phyloP scores from a whole-genome alignment of 2,329 filamentous ascomycete genomes.

The Colletotrichum sp. region DNA sequence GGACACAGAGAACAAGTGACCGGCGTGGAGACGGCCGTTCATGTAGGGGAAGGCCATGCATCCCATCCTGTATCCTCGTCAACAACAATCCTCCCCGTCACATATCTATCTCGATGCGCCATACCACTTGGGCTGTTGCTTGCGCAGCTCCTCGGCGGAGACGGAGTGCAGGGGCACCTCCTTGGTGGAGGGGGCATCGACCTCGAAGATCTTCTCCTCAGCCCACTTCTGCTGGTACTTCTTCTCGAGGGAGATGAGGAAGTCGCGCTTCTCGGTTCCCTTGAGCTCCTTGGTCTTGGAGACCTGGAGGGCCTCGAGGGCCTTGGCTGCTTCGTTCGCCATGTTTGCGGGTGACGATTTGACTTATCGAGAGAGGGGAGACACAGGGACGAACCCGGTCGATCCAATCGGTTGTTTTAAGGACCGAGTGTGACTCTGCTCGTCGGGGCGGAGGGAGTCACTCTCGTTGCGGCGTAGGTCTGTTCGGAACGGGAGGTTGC shows the following conservation, averaged over 20 bases:
- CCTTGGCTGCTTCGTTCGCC: conserved; percentile 50
- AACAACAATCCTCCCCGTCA: neutral
- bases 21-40: conserved; percentile 89
- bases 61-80: conserved; percentile 10
- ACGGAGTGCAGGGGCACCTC: conserved; percentile 81
- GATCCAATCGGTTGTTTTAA: neutral
- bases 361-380: neutral
- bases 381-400: conserved; percentile 2
- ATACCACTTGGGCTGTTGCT: conserved; percentile 86
- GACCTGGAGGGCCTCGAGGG: conserved; percentile 55
- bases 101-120: conserved; percentile 69
- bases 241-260: conserved; percentile 83
- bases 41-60: conserved; percentile 65
- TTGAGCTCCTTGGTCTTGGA: conserved; percentile 68
- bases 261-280: conserved; percentile 84
- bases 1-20: conserved; percentile 88
- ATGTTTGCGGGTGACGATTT: conserved; percentile 35
- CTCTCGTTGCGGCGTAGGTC: neutral
- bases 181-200: conserved; percentile 78
- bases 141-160: conserved; percentile 74
- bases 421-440: neutral
- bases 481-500: neutral
- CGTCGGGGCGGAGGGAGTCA: neutral
- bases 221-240: conserved; percentile 91
- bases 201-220: conserved; percentile 78